phyloP scores from a whole-genome alignment of 2,329 filamentous ascomycete genomes.

The Fusarium sp. region DNA sequence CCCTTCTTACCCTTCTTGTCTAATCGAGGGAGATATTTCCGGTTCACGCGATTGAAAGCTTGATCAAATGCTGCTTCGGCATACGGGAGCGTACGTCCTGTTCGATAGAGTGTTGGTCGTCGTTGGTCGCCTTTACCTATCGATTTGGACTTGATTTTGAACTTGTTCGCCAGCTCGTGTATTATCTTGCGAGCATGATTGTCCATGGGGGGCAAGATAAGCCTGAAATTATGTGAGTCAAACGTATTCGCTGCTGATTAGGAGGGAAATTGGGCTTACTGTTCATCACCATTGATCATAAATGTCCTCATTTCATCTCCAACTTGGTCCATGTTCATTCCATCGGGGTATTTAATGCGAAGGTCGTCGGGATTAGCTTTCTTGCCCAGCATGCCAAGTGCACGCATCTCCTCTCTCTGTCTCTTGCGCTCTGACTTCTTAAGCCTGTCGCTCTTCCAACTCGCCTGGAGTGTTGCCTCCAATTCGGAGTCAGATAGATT shows the following conservation, averaged over 20 bases:
- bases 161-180: slow-evolving; percentile 80
- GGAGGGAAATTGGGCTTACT: slow-evolving; percentile 59
- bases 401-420: slow-evolving; percentile 75
- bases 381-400: slow-evolving; percentile 74
- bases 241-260: neutral
- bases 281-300: slow-evolving; percentile 70
- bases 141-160: slow-evolving; percentile 88
- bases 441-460: slow-evolving; percentile 75
- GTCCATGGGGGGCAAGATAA: slow-evolving; percentile 86
- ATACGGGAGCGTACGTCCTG: slow-evolving; percentile 72
- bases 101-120: slow-evolving; percentile 83
- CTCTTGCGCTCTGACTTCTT: slow-evolving; percentile 79
- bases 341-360: slow-evolving; percentile 76
- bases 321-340: slow-evolving; percentile 78
- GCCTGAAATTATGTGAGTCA: slow-evolving; percentile 57
- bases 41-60: slow-evolving; percentile 51
- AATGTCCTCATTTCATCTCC: slow-evolving; percentile 80
- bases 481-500: slow-evolving; percentile 76
- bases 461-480: slow-evolving; percentile 67
- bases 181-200: slow-evolving; percentile 80
- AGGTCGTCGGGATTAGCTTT: slow-evolving; percentile 68
- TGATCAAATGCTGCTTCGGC: slow-evolving; percentile 67
- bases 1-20: slow-evolving; percentile 57
- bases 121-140: slow-evolving; percentile 78
- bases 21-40: slow-evolving; percentile 67